Base-by-base conservation (phyloP, 2,329 filamentous ascomycete species). In the Mariannaea elegans region DNA sequence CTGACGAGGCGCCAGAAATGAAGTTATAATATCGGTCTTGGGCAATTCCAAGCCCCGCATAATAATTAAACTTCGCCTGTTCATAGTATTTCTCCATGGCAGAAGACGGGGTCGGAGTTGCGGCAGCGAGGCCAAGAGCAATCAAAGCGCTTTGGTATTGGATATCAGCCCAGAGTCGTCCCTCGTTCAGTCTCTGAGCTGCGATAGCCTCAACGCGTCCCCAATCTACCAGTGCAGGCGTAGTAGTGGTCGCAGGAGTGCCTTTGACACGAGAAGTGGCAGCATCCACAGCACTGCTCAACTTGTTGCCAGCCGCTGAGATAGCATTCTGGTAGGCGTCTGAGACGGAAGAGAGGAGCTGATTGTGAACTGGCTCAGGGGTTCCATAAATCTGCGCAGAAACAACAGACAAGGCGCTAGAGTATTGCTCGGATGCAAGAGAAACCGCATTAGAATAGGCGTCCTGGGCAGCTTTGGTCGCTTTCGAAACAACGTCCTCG, bases 11-110 rank as follows among this genome's bases (percentile, higher is more conserved):
- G 4, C 89, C 87, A 12, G 82, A 82, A 2, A 95, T 65, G 70
- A 95, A 94, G 48, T 89, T 89, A 5, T 89, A 87, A 74, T 95
- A 95, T 34, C 89, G 87, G 41, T 88, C 91, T 69, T 96, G 90
- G 1, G 93, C 92, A 42, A 92, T 75, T 24, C 92, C 92, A 21
- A 95, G 76, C 10, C 89, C 91, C 64, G 92, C 90, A 67, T 93
- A 94, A 75, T 94, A 94, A 71, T 87, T 84, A 66, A 83, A 77
- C 66, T 82, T 84, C 44, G 85, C 90, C 79, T 82, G 88, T 72
- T 81, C 86, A 72, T 79, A 86, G 77, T 82, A 84, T 80, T 77
- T 89, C 75, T 78, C 89, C 61, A 75, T 83, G 74, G 77, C 69
- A 0, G 81, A 78, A 64, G 76, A 87, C 2, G 75, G 70, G 0